Conservation (phyloP, 805 yeast genomes). For the Sungouiozyma ichnusensis region DNA sequence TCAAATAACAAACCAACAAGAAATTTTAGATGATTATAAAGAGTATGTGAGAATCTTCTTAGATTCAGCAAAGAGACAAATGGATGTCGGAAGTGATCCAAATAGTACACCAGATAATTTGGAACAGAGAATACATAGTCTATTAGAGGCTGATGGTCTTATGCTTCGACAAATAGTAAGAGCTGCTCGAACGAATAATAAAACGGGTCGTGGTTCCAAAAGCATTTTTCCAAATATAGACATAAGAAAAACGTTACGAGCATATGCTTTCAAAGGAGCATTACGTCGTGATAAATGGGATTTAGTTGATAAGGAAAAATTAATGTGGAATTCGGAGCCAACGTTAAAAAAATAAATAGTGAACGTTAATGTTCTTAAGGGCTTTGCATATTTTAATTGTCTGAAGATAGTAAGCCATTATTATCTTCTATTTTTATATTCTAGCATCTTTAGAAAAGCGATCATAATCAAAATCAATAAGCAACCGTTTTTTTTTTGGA, state of each 20-base stretch:
- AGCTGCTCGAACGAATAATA: not conserved
- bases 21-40: constrained; percentile 13
- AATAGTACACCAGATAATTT: constrained; percentile 2
- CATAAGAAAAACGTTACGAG: constrained; percentile 7
- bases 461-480: too few relatives aligned
- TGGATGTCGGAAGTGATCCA: constrained; percentile 6
- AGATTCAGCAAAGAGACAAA: constrained; percentile 18
- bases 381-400: not conserved
- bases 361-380: not conserved
- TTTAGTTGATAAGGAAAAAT: constrained; percentile 1
- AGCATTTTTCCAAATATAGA: not conserved
- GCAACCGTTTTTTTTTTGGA: too few relatives aligned
- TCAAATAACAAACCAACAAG: constrained; percentile 12
- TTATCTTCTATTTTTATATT: too few relatives aligned
- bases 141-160: constrained; percentile 1
- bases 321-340: not conserved
- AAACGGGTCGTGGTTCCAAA: constrained; percentile 9
- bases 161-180: not conserved
- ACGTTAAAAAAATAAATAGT: not conserved
- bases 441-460: too few relatives aligned
- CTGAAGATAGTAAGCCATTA: not conserved
- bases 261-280: constrained; percentile 18
- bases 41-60: constrained; percentile 19
- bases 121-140: not conserved
- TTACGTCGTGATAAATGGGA: constrained; percentile 2